These are phyloP conservation scores for Trypanosoma platydactyli DNA, from an alignment of 208 protist genomes.

Conservation along the genomic window DNA sequence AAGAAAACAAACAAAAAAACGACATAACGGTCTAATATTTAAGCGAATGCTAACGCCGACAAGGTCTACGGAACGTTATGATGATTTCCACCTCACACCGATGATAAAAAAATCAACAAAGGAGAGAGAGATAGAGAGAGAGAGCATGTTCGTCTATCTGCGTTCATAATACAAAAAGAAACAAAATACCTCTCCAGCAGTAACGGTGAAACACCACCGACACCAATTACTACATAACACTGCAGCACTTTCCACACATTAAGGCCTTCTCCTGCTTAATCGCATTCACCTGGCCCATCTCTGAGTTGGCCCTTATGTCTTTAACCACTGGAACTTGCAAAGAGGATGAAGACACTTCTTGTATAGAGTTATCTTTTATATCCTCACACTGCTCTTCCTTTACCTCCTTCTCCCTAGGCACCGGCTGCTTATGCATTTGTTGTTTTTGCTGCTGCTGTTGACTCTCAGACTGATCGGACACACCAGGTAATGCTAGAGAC, in stretches of 20 bases:
- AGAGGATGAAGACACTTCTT: too few species aligned
- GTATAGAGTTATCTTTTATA: too few species aligned
- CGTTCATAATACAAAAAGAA: background rate
- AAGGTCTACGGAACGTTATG: background rate
- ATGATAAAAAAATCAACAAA: background rate
- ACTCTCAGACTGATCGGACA: too few species aligned
- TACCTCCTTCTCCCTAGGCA: background rate
- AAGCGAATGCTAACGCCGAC: too few species aligned
- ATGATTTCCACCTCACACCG: too few species aligned
- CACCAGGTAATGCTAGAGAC: background rate
- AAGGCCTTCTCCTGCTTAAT: slow-evolving; percentile 12
- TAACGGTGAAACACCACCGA: background rate
- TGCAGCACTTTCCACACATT: slow-evolving; percentile 36
- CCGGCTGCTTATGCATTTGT: background rate
- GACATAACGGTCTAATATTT: too few species aligned
- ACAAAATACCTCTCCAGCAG: background rate
- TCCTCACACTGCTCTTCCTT: too few species aligned
- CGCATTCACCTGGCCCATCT: too few species aligned
- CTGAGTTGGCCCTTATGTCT: too few species aligned
- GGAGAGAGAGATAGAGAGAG: background rate
- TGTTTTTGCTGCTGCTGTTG: too few species aligned
- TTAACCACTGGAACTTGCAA: too few species aligned
- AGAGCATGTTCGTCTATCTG: background rate
- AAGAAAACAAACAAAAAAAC: too few species aligned
- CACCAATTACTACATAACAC: slow-evolving; percentile 26